Base-by-base conservation (phyloP, 345 rosid genomes). In the Lepidium aucheri region DNA sequence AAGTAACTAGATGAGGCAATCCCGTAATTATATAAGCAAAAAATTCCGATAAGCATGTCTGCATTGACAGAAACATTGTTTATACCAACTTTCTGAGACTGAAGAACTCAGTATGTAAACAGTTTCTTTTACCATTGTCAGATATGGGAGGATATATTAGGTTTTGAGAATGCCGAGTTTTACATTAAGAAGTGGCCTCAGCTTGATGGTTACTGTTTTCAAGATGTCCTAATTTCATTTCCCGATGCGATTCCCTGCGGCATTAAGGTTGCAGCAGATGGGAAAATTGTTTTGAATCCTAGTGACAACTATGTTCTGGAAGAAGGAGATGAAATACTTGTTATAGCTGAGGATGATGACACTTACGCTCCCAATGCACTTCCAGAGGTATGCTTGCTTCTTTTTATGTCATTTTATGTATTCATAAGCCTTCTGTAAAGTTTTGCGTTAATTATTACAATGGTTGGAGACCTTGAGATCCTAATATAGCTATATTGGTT, bases 131-230 rank as follows among this genome's bases (percentile, higher is more conserved):
- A 39, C 28, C 40, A 10, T 42, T 61, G 20, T 17, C 86, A 88
- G 98, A 91, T 88, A 79, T 91, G 98, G 96, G 98, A 91, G 74
- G 96, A 91, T 72, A 81, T 91, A 36, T 80, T 91, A 80, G 98
- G 98, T 33, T 91, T 91, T 80, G 96, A 88, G 76, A 88, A 91
- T 36, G 88, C 85, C 0, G 98, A 88, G 53, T 88, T 86, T 69
- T 91, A 91, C 86, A 86, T 91, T 60, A 85, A 91, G 77, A 81
- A 83, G 74, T 91, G 98, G 96, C 86, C 94, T 70, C 85, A 84
- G 54, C 79, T 91, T 78, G 86, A 84, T 78, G 96, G 94, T 67
- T 59, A 79, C 77, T 53, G 40, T 30, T 91, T 91, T 40, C 77
- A 83, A 73, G 96, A 88, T 50, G 88, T 88, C 70, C 85, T 88